These are phyloP conservation scores for Monilinia fructicola DNA, from an alignment of 2,329 filamentous ascomycete genomes.

Conservation along the genomic window DNA sequence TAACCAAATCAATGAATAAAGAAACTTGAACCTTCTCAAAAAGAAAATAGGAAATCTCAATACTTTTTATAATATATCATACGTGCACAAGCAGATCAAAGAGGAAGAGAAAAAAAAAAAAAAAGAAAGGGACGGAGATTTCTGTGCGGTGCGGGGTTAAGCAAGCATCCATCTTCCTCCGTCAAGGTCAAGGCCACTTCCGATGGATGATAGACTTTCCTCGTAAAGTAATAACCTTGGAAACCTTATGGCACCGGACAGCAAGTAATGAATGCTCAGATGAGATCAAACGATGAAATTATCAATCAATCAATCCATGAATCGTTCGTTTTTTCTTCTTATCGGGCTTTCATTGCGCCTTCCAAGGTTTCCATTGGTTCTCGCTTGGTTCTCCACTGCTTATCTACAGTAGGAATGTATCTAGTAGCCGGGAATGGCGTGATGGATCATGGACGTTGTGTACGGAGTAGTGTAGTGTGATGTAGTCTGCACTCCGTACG, in stretches of 20 bases:
- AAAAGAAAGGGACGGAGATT: background rate
- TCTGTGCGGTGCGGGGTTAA: background rate
- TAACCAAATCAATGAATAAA: background rate
- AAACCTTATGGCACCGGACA: background rate
- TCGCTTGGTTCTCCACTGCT: background rate
- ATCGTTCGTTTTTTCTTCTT: conserved; percentile 1
- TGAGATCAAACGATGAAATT: background rate
- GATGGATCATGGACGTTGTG: background rate
- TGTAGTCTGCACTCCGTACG: too few relatives aligned
- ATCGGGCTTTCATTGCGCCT: background rate
- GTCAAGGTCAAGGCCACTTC: conserved; percentile 13
- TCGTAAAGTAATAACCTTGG: too few relatives aligned
- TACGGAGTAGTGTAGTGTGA: too few relatives aligned
- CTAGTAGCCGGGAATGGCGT: conserved; percentile 3
- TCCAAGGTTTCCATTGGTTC: too few relatives aligned
- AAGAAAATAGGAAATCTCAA: background rate
- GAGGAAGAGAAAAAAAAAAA: too few relatives aligned
- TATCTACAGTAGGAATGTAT: too few relatives aligned
- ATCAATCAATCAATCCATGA: conserved; percentile 11
- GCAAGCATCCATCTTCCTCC: too few relatives aligned
- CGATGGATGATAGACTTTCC: conserved; percentile 9
- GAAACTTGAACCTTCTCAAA: too few relatives aligned
- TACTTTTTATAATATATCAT: background rate
- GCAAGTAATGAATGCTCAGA: background rate
- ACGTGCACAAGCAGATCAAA: too few relatives aligned